Evolutionary conservation across 257 asterid species (phyloP), one percentile per base, ranked within the genome.

Genomic region (Solanum appendiculatum): DNA sequence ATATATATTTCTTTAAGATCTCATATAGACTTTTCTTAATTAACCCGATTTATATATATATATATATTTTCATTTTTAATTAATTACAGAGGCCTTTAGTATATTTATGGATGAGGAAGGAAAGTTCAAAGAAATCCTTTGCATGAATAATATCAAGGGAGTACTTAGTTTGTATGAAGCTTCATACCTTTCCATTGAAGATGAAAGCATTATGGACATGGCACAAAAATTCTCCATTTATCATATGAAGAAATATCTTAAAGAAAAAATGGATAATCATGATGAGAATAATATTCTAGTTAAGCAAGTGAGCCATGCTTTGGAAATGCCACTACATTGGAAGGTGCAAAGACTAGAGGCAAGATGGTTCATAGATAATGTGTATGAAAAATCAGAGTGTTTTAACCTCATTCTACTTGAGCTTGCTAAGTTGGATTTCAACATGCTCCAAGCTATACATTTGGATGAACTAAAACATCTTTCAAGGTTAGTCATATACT

Each of bases 301-400:
- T 0, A 89, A 88, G 72, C 66, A 86, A 83, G 89, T 91, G 31
- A 90, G 44, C 88, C 93, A 89, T 88, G 89, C 93, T 60, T 82
- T 93, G 91, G 93, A 90, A 87, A 84, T 92, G 81, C 96, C 95
- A 40, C 39, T 88, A 1, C 95, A 93, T 90, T 92, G 95, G 93
- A 92, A 92, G 86, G 72, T 92, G 88, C 91, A 86, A 21, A 91
- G 86, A 44, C 87, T 93, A 4, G 93, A 92, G 83, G 92, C 93
- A 75, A 89, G 51, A 86, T 88, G 96, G 93, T 92, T 91, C 91
- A 85, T 92, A 21, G 18, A 83, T 29, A 68, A 68, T 18, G 73
- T 83, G 2, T 92, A 90, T 60, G 88, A 72, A 51, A 64, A 27
- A 27, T 88, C 86, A 33, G 44, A 54, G 2, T 83, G 84, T 16